Conservation (phyloP, 2,329 filamentous ascomycete species). For the Ascocoryne sarcoides region DNA sequence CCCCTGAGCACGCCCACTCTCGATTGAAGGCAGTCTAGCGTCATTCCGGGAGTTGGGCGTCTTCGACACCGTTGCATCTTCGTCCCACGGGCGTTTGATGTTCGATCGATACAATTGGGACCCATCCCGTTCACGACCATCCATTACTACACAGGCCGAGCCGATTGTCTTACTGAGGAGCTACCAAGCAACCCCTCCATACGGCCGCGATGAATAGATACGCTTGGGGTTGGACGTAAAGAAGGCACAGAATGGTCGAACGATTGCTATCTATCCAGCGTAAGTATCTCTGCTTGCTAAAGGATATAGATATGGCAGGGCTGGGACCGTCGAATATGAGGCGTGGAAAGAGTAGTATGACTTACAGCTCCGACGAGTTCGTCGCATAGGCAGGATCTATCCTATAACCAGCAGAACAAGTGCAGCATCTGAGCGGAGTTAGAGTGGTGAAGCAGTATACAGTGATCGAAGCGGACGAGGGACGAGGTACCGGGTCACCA, state of each 20-base stretch:
- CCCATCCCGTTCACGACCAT: conserved; percentile 23
- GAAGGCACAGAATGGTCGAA: neutral
- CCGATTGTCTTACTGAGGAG: conserved; percentile 19
- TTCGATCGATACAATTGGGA: conserved; percentile 21
- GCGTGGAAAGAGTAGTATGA: no score
- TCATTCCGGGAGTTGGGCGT: conserved; percentile 14
- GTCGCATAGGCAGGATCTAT: conserved; percentile 7
- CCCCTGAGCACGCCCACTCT: no score
- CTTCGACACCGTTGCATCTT: conserved; percentile 11
- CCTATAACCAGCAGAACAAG: conserved; percentile 5
- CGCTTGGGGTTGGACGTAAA: neutral
- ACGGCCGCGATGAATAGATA: conserved; percentile 26
- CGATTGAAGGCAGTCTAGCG: conserved; percentile 18
- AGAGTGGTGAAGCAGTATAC: no score
- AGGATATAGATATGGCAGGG: no score
- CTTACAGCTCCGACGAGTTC: conserved; percentile 10
- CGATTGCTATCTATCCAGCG: no score
- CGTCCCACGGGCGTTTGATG: conserved; percentile 26
- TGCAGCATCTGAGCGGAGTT: conserved; percentile 1
- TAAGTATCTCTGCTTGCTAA: no score
- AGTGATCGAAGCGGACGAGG: no score
- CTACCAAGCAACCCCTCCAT: conserved; percentile 20
- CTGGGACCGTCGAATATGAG: no score
- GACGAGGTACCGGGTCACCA: no score
- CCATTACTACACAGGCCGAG: conserved; percentile 23